Conservation (phyloP, 2,329 filamentous ascomycete genomes). For the Neurospora sp. region DNA sequence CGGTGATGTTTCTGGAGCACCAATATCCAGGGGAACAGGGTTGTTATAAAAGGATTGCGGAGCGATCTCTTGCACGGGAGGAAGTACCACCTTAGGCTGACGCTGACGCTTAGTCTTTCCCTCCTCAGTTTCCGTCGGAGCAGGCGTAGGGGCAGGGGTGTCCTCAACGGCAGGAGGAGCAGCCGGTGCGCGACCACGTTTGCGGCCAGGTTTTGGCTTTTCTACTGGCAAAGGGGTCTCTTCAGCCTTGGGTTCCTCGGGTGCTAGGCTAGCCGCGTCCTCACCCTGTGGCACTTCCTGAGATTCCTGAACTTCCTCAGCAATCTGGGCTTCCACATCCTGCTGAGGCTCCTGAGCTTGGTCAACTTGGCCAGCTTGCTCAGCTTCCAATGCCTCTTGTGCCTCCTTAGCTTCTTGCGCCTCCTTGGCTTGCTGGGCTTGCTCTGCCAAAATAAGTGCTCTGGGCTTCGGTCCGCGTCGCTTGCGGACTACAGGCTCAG, state of each 20-base stretch:
- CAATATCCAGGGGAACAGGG: not conserved
- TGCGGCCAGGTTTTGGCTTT: slow-evolving; percentile 15
- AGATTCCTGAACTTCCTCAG: not conserved
- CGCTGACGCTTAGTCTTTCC: slow-evolving; percentile 13
- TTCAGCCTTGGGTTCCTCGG: not conserved
- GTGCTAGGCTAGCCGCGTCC: slow-evolving; percentile 6
- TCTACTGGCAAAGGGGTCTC: slow-evolving; percentile 3
- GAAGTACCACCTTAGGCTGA: slow-evolving; percentile 4
- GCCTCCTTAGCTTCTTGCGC: slow-evolving; percentile 6
- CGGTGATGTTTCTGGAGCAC: slow-evolving; percentile 14
- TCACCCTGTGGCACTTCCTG: not conserved
- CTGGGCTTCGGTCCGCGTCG: slow-evolving; percentile 5
- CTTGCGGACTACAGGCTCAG: slow-evolving; percentile 8
- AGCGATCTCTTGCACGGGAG: slow-evolving; percentile 15
- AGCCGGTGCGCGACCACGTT: slow-evolving; percentile 18
- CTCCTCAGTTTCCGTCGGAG: not conserved
- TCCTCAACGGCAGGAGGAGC: slow-evolving; percentile 9
- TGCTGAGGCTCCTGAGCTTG: not conserved
- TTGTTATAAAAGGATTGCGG: slow-evolving; percentile 19
- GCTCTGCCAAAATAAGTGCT: slow-evolving; percentile 2
- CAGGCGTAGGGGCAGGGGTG: slow-evolving; percentile 6
- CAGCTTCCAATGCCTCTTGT: slow-evolving; percentile 1
- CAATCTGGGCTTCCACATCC: not conserved
- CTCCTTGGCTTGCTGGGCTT: slow-evolving; percentile 5
- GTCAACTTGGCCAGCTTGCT: not conserved